These are phyloP conservation scores for Moringa oleifera DNA, from an alignment of 345 rosid species.

Conservation along the genomic window DNA sequence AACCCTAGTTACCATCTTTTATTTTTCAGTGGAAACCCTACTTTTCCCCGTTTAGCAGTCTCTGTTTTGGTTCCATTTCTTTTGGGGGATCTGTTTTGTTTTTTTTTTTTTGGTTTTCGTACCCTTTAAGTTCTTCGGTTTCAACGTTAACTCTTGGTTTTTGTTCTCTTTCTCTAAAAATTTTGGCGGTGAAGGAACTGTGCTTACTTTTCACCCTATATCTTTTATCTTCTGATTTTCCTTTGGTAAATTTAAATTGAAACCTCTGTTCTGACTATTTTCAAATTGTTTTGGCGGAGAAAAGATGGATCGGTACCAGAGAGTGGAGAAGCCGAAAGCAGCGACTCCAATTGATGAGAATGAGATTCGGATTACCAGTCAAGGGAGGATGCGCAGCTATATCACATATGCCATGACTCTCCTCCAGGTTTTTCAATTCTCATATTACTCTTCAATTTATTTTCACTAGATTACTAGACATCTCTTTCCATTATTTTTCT, in stretches of 20 bases:
- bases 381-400: conserved; percentile 80
- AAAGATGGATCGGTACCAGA: conserved; percentile 76
- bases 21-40: not conserved
- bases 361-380: conserved; percentile 85
- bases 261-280: not conserved
- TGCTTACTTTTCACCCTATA: not conserved
- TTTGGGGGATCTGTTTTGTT: not conserved
- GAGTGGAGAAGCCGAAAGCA: conserved; percentile 76
- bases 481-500: not conserved
- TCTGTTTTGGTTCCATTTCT: not conserved
- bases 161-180: not conserved
- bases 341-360: conserved; percentile 75
- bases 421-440: conserved; percentile 51
- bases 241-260: not conserved
- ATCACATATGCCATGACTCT: conserved; percentile 82
- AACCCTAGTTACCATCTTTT: conserved; percentile 6
- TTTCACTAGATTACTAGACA: no score
- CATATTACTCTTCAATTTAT: no score
- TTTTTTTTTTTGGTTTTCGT: not conserved
- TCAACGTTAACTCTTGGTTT: no score
- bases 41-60: not conserved
- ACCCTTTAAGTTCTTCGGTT: not conserved
- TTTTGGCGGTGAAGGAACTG: not conserved
- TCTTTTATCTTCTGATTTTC: not conserved
- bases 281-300: conserved; percentile 7